Conservation (phyloP, 768 basidiomycete species). For the Thelephora aurantiotincta region DNA sequence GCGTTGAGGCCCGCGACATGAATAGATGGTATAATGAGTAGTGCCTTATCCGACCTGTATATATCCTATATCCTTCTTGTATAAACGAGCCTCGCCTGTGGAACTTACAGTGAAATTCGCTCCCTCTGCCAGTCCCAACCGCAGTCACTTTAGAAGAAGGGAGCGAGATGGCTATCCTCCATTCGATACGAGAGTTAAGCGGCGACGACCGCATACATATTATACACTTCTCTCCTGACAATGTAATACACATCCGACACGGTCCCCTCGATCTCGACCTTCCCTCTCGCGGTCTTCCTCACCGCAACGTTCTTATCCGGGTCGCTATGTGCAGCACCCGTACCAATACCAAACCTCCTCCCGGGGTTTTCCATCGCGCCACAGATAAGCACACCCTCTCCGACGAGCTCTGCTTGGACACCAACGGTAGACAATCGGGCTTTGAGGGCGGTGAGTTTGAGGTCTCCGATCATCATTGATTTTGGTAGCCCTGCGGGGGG, state of each 20-base stretch:
- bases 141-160: no score
- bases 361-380: slow-evolving; percentile 39
- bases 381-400: slow-evolving; percentile 92
- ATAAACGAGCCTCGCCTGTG: no score
- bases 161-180: no score
- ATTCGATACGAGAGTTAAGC: slow-evolving; percentile 19
- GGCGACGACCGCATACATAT: slow-evolving; percentile 78
- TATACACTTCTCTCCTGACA: slow-evolving; percentile 83
- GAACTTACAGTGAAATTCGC: no score
- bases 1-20: slow-evolving; percentile 72
- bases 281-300: slow-evolving; percentile 72
- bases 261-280: slow-evolving; percentile 80
- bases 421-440: slow-evolving; percentile 58
- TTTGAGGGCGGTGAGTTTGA: slow-evolving; percentile 85
- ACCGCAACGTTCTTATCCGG: slow-evolving; percentile 72
- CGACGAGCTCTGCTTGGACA: slow-evolving; percentile 88
- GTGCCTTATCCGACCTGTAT: not conserved
- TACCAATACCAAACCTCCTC: not conserved
- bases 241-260: slow-evolving; percentile 82
- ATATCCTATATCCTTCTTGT: not conserved
- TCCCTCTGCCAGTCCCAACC: no score
- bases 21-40: not conserved
- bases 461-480: slow-evolving; percentile 95
- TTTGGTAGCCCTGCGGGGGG: slow-evolving; percentile 56
- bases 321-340: not conserved